phyloP scores from a whole-genome alignment of 2,329 filamentous ascomycete species.

The Diaporthe citrichinensis region DNA sequence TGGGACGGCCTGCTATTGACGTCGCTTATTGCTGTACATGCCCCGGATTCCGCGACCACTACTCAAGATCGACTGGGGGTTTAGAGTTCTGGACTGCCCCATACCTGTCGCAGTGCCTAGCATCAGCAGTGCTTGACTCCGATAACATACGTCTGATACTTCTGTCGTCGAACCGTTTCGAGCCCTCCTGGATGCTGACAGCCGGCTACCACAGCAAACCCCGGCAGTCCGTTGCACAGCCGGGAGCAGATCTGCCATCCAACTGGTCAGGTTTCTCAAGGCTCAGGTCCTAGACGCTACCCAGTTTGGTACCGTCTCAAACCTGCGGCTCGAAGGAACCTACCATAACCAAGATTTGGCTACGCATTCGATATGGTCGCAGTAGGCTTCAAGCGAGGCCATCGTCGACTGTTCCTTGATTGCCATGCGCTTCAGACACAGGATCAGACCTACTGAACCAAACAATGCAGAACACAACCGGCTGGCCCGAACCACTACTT shows the following conservation, averaged over 20 bases:
- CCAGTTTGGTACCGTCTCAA: neutral
- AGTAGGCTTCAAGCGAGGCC: neutral
- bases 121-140: neutral
- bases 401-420: neutral
- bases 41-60: constrained; percentile 18
- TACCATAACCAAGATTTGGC: neutral
- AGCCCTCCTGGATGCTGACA: neutral
- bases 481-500: constrained; percentile 8
- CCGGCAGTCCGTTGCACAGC: constrained; percentile 2
- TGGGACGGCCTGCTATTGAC: neutral
- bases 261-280: neutral
- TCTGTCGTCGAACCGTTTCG: neutral
- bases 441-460: constrained; percentile 9
- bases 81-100: constrained; percentile 15
- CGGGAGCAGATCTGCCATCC: neutral
- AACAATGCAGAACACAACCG: constrained; percentile 3
- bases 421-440: constrained; percentile 9
- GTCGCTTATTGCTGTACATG: neutral
- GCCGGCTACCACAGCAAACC: neutral
- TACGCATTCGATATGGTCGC: neutral
- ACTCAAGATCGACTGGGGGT: neutral
- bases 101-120: neutral
- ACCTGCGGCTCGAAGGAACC: constrained; percentile 1
- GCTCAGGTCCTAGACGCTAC: neutral
- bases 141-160: neutral